Conservation (phyloP, 1,139 yeast genomes). For the Blastobotrys arbuscula region DNA sequence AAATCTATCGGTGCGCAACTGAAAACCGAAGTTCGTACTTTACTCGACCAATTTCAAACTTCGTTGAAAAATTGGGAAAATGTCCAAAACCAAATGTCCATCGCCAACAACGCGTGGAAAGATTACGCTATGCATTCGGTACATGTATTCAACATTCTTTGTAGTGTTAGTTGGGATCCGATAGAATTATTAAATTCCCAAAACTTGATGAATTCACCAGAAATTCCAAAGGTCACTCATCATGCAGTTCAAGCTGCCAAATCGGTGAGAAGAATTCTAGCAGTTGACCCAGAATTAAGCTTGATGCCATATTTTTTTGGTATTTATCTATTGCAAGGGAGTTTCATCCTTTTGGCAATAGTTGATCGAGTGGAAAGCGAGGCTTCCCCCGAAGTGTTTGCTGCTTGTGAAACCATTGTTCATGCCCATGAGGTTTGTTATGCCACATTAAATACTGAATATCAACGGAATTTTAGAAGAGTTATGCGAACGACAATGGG, state of each 20-base stretch:
- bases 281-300: conserved; percentile 30
- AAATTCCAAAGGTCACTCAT: conserved; percentile 24
- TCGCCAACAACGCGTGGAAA: conserved; percentile 25
- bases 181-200: conserved; percentile 25
- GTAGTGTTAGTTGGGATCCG: conserved; percentile 27
- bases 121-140: conserved; percentile 25
- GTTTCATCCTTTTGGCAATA: conserved; percentile 22
- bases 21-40: conserved; percentile 17
- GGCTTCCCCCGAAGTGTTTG: conserved; percentile 31
- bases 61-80: conserved; percentile 24
- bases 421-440: conserved; percentile 34
- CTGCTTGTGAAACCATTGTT: conserved; percentile 31
- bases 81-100: conserved; percentile 15
- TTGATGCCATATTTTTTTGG: conserved; percentile 34
- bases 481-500: conserved; percentile 31
- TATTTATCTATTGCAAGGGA: conserved; percentile 31
- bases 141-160: conserved; percentile 26
- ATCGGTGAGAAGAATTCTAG: conserved; percentile 25
- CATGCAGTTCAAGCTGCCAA: conserved; percentile 30
- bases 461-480: conserved; percentile 31
- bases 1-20: conserved; percentile 18
- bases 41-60: conserved; percentile 23
- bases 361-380: conserved; percentile 29
- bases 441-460: conserved; percentile 31
- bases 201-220: conserved; percentile 24